Conservation (phyloP, 2,329 filamentous ascomycete genomes). For the Alternaria atra region DNA sequence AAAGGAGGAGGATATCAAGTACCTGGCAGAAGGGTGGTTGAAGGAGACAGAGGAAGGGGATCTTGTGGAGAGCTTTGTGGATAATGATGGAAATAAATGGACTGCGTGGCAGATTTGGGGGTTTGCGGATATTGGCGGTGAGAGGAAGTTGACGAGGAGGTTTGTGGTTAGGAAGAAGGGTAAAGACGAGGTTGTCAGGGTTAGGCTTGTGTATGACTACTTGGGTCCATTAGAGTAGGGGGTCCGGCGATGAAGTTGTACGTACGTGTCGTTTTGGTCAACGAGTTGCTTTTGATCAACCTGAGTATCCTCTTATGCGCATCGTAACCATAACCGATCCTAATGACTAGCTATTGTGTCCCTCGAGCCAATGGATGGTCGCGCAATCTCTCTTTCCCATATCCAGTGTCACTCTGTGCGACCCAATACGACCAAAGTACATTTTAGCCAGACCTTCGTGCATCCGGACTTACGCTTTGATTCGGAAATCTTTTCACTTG, state of each 20-base stretch:
- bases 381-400: constrained; percentile 5
- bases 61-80: constrained; percentile 46
- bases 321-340: neutral
- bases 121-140: constrained; percentile 41
- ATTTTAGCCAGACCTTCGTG: constrained; percentile 7
- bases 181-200: constrained; percentile 38
- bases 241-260: neutral
- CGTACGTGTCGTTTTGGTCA: neutral
- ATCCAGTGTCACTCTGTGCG: constrained; percentile 7
- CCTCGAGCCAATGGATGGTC: constrained; percentile 4
- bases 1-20: constrained; percentile 35
- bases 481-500: neutral
- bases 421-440: neutral
- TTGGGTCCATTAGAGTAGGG: constrained; percentile 30
- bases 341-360: constrained; percentile 7
- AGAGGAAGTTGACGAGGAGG: constrained; percentile 44
- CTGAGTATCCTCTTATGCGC: neutral
- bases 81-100: constrained; percentile 49
- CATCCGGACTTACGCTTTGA: neutral
- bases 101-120: constrained; percentile 48
- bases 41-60: constrained; percentile 42
- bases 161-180: constrained; percentile 47
- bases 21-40: constrained; percentile 40
- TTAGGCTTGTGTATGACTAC: constrained; percentile 50
- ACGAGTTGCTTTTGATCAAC: neutral